phyloP scores from a whole-genome alignment of 495 filamentous ascomycete genomes.

The Lichina pygmaea region DNA sequence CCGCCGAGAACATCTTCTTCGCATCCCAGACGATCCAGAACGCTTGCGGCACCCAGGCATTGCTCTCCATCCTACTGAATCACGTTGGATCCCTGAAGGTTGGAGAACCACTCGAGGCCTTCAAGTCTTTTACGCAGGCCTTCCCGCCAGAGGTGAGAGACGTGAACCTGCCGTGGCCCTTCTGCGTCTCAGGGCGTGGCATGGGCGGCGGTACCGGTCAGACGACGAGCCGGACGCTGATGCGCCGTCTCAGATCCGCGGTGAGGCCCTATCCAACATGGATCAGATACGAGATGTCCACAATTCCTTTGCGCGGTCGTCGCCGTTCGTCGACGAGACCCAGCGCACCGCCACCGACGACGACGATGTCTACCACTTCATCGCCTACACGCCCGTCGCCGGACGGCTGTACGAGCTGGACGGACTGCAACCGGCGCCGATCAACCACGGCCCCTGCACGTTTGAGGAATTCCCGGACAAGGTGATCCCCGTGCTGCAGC shows the following conservation, averaged over 20 bases:
- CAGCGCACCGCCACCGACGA: constrained; percentile 25
- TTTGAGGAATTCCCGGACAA: constrained; percentile 45
- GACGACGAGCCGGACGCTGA: constrained; percentile 23
- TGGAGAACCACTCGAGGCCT: constrained; percentile 37
- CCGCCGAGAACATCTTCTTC: constrained; percentile 65
- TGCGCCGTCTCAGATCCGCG: constrained; percentile 27
- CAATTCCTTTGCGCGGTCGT: constrained; percentile 72
- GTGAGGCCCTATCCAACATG: constrained; percentile 37
- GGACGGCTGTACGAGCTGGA: constrained; percentile 79
- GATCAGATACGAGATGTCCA: constrained; percentile 78
- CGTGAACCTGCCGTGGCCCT: not conserved
- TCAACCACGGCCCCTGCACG: constrained; percentile 54
- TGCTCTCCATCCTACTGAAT: constrained; percentile 82
- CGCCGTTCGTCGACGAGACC: constrained; percentile 79
- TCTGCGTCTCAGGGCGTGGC: not conserved
- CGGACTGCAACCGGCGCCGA: constrained; percentile 76
- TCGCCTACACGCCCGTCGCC: constrained; percentile 70
- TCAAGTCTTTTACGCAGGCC: constrained; percentile 73
- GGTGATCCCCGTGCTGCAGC: constrained; percentile 66
- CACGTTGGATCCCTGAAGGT: constrained; percentile 31
- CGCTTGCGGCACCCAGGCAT: constrained; percentile 89
- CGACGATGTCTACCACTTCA: constrained; percentile 91
- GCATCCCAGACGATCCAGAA: constrained; percentile 97
- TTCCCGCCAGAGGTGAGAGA: constrained; percentile 47
- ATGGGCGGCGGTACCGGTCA: not conserved